phyloP scores from a whole-genome alignment of 306 rosid species.

The Cercis canadensis region DNA sequence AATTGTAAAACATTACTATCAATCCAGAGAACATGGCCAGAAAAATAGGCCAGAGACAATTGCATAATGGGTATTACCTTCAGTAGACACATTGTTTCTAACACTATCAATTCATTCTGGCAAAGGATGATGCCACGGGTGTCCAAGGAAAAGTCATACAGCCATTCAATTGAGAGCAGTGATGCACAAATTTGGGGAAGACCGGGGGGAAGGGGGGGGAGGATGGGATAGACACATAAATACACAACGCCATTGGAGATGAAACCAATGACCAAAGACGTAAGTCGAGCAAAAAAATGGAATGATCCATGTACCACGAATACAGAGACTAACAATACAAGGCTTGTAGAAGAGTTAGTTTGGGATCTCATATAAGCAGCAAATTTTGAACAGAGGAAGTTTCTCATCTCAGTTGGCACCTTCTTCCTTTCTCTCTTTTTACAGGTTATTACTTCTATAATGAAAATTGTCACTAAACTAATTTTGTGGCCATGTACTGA shows the following conservation, averaged over 20 bases:
- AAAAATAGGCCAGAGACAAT: not conserved
- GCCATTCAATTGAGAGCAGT: too few species aligned
- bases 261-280: too few species aligned
- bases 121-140: not conserved
- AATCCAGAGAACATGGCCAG: too few species aligned
- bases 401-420: constrained; percentile 7
- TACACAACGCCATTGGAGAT: too few species aligned
- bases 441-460: constrained; percentile 42
- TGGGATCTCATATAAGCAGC: constrained; percentile 12
- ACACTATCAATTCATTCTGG: not conserved
- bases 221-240: too few species aligned
- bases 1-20: too few species aligned
- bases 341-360: not conserved
- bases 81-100: not conserved
- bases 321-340: not conserved
- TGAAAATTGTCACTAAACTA: constrained; percentile 36
- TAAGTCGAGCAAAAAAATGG: too few species aligned
- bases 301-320: too few species aligned
- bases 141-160: not conserved
- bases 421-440: constrained; percentile 18
- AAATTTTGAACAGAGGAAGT: not conserved
- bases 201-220: too few species aligned
- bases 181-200: too few species aligned
- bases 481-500: constrained; percentile 33
- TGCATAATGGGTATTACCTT: not conserved